Conservation (phyloP, 139 green algal species). For the Gonium pectorale region DNA sequence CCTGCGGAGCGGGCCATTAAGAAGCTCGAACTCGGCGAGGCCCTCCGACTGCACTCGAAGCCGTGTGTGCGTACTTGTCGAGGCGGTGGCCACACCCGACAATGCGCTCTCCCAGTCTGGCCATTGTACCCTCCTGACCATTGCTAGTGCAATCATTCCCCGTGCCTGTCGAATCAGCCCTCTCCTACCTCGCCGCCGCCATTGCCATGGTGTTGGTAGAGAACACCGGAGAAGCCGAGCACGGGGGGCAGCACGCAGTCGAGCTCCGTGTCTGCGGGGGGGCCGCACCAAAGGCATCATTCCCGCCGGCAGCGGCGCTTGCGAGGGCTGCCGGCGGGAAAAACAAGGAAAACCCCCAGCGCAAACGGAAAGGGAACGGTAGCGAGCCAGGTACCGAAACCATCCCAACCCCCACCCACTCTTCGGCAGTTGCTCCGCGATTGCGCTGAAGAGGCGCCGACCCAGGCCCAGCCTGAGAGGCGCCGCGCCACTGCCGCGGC, state of each 20-base stretch:
- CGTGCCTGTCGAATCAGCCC: neutral
- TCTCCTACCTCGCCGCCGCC: neutral
- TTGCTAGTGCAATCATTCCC: neutral
- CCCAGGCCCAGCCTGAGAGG: constrained; percentile 1
- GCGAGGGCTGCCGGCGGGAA: neutral
- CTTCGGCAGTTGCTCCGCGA: constrained; percentile 8
- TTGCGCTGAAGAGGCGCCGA: constrained; percentile 6
- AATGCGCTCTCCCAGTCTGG: too few species aligned
- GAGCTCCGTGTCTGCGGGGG: constrained; percentile 15
- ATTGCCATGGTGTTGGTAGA: neutral
- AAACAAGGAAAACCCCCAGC: neutral
- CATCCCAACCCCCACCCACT: neutral
- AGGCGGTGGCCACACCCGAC: neutral
- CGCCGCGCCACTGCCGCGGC: neutral
- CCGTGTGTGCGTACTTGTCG: neutral
- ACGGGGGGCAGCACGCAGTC: constrained; percentile 24
- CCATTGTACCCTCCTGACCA: too few species aligned
- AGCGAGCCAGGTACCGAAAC: neutral
- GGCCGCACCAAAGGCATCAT: neutral
- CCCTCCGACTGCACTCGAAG: neutral
- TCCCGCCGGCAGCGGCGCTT: too few species aligned
- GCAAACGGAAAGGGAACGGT: neutral
- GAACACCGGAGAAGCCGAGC: constrained; percentile 22
- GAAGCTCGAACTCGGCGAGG: neutral
- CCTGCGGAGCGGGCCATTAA: neutral